Conservation (phyloP, 176 grass and related monocot species). For the Hsuehochloa calcarea region DNA sequence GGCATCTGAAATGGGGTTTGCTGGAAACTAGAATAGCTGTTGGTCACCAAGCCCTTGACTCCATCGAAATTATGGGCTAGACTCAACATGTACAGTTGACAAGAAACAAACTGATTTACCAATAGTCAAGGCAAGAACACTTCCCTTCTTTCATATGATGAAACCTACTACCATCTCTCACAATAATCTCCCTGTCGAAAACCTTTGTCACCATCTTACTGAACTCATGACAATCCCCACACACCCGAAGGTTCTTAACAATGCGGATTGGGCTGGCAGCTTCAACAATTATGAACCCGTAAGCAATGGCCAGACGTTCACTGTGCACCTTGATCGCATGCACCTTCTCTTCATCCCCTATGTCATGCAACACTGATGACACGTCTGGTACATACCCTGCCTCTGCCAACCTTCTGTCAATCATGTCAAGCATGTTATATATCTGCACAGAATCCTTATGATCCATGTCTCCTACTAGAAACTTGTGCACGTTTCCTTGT, state of each 20-base stretch:
- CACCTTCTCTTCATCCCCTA: constrained; percentile 68
- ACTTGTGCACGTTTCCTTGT: constrained; percentile 57
- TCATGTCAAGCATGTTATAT: constrained; percentile 58
- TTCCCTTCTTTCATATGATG: constrained; percentile 70
- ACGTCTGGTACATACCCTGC: constrained; percentile 67
- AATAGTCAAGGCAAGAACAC: constrained; percentile 63
- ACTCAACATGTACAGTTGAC: neutral
- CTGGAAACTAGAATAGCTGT: neutral
- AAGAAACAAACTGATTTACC: neutral
- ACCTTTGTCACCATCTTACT: constrained; percentile 73
- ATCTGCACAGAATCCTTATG: constrained; percentile 54
- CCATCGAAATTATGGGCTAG: neutral
- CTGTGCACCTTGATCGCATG: constrained; percentile 68
- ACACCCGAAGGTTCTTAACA: constrained; percentile 76
- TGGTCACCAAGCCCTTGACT: neutral
- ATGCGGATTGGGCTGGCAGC: constrained; percentile 55
- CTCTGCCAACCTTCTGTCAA: constrained; percentile 53
- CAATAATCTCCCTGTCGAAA: constrained; percentile 62
- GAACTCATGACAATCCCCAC: constrained; percentile 75
- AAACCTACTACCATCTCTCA: constrained; percentile 73
- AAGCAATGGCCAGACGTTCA: constrained; percentile 73
- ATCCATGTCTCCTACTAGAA: constrained; percentile 62
- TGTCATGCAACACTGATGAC: constrained; percentile 72
- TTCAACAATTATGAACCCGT: constrained; percentile 54
- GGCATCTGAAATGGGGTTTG: neutral